Percentiles rank a stretch among this genome's conserved stretches.
Evolutionary conservation across 192 early-diverging fungal species (phyloP).

Genomic region (Coemansia furcata): DNA sequence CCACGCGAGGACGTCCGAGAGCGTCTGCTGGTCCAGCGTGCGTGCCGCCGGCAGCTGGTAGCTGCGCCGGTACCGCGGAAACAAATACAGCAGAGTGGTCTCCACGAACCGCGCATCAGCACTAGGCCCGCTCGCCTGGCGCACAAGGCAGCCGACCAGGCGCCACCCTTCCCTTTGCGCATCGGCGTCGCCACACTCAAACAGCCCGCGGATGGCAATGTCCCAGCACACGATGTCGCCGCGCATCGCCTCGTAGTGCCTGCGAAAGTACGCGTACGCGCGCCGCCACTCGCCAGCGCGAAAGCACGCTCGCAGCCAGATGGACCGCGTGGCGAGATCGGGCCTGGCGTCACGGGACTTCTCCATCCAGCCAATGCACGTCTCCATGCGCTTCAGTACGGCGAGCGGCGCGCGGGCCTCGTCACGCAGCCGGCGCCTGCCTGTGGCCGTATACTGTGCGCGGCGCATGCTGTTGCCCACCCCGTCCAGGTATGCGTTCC

Average conservation of each 20-base stretch:
- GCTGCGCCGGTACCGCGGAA: constrained; percentile 14
- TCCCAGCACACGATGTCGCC: constrained; percentile 40
- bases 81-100: constrained; percentile 21
- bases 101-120: constrained; percentile 26
- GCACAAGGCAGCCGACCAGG: constrained; percentile 24
- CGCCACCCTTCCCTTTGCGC: constrained; percentile 32
- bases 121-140: not conserved
- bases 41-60: constrained; percentile 6
- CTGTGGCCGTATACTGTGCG: not conserved
- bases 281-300: constrained; percentile 18
- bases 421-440: not conserved
- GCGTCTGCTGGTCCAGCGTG: not conserved
- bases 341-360: constrained; percentile 7
- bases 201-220: constrained; percentile 24
- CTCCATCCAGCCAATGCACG: constrained; percentile 21
- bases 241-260: constrained; percentile 2
- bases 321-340: constrained; percentile 27
- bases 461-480: constrained; percentile 5
- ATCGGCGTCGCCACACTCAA: not conserved
- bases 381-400: constrained; percentile 3
- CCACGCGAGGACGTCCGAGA: constrained; percentile 20
- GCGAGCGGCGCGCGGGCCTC: not conserved
- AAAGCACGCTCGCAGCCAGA: constrained; percentile 50
- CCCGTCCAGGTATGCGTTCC: constrained; percentile 47
- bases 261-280: constrained; percentile 18